Conservation (phyloP, 495 filamentous ascomycete genomes). For the Baudoinia panamericana region DNA sequence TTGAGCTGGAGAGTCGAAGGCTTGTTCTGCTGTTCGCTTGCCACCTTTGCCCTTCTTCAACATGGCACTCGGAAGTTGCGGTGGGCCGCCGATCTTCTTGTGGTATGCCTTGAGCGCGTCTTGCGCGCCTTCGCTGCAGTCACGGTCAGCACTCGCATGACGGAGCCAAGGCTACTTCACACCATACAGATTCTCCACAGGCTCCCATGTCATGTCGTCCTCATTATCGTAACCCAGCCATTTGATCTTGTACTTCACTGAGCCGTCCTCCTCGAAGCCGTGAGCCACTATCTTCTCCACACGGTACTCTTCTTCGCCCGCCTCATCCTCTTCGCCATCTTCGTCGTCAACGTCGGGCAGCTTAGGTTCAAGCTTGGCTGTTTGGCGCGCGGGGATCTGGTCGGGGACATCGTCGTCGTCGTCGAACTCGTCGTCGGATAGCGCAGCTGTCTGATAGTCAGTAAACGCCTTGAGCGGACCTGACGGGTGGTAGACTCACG, state of each 20-base stretch:
- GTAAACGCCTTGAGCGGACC: background rate
- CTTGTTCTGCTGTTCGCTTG: slow-evolving; percentile 14
- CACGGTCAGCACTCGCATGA: background rate
- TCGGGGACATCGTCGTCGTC: slow-evolving; percentile 22
- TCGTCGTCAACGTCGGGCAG: slow-evolving; percentile 31
- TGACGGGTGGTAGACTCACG: background rate
- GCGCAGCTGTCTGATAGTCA: slow-evolving; percentile 21
- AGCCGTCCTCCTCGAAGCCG: slow-evolving; percentile 32
- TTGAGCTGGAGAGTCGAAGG: slow-evolving; percentile 20
- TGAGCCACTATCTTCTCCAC: slow-evolving; percentile 48
- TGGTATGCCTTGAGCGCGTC: slow-evolving; percentile 45
- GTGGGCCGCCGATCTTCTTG: slow-evolving; percentile 43
- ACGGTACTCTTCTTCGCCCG: slow-evolving; percentile 35
- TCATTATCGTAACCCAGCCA: slow-evolving; percentile 50
- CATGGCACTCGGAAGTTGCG: slow-evolving; percentile 19
- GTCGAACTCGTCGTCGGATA: slow-evolving; percentile 28
- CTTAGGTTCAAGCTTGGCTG: slow-evolving; percentile 26
- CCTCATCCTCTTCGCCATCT: slow-evolving; percentile 31
- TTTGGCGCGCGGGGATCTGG: slow-evolving; percentile 24
- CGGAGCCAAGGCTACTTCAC: background rate
- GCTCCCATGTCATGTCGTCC: slow-evolving; percentile 47
- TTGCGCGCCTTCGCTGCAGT: slow-evolving; percentile 35
- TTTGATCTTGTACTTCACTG: slow-evolving; percentile 41
- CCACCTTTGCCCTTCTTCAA: slow-evolving; percentile 31
- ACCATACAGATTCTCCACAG: slow-evolving; percentile 42